A percentile compares a stretch with the other conserved stretches of the same genome.
phyloP scores from a whole-genome alignment of 208 protist genomes.

The Phytomonas sp. region DNA sequence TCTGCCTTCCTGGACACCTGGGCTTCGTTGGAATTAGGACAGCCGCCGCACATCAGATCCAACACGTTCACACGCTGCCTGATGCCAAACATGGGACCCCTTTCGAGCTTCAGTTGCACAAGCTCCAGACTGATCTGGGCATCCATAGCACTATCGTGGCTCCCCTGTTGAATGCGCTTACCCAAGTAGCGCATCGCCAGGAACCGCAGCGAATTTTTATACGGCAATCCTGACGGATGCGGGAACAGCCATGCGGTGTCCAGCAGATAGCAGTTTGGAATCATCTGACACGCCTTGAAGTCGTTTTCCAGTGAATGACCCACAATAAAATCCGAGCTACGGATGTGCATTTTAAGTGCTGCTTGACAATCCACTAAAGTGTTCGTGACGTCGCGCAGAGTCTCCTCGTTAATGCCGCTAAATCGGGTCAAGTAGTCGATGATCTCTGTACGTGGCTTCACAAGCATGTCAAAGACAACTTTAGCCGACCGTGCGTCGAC shows the following conservation, averaged over 20 bases:
- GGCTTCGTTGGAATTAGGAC: neutral
- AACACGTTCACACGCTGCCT: constrained; percentile 51
- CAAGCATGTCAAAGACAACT: constrained; percentile 80
- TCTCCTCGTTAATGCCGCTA: constrained; percentile 82
- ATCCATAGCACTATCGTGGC: constrained; percentile 84
- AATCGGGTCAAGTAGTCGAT: constrained; percentile 87
- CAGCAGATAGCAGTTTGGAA: constrained; percentile 78
- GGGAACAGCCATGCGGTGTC: constrained; percentile 88
- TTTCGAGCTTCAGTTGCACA: constrained; percentile 67
- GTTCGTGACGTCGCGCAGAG: constrained; percentile 55
- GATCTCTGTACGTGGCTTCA: constrained; percentile 65
- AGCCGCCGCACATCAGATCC: constrained; percentile 19
- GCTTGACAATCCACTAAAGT: constrained; percentile 69
- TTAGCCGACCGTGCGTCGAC: constrained; percentile 45
- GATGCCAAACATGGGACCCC: constrained; percentile 71
- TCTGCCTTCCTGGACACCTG: neutral
- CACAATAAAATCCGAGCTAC: constrained; percentile 58
- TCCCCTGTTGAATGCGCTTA: constrained; percentile 75
- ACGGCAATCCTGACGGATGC: constrained; percentile 72
- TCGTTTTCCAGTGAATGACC: constrained; percentile 93
- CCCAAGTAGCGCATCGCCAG: constrained; percentile 74
- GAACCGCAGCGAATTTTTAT: constrained; percentile 77
- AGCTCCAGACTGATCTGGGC: constrained; percentile 73
- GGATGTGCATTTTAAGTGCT: constrained; percentile 40
- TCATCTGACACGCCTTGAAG: constrained; percentile 77